Percentiles rank a stretch among this genome's conserved stretches.
These are phyloP conservation scores for Lactarius psammicola DNA, from an alignment of 768 basidiomycete genomes.

Conservation along the genomic window DNA sequence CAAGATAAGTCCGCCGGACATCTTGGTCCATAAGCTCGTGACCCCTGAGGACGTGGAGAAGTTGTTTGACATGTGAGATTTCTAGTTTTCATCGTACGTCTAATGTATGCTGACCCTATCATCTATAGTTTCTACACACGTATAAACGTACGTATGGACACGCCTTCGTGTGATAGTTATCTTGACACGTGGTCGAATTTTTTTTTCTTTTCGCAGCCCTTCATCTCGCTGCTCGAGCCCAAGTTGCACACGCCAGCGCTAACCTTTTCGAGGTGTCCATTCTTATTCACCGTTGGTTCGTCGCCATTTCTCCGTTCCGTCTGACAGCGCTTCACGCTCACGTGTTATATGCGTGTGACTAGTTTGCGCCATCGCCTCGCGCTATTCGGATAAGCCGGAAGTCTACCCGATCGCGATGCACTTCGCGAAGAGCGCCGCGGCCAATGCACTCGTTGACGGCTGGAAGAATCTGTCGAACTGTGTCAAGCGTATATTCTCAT, in stretches of 20 bases:
- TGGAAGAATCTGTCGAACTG: conserved; percentile 81
- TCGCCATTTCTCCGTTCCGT: conserved; percentile 28
- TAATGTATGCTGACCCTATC: background rate
- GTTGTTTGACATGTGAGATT: conserved; percentile 76
- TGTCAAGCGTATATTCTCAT: conserved; percentile 80
- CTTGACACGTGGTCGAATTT: conserved; percentile 48
- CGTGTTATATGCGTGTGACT: background rate
- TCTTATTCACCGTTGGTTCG: conserved; percentile 88
- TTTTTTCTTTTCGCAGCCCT: conserved; percentile 67
- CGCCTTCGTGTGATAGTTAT: background rate
- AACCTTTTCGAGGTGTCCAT: conserved; percentile 81
- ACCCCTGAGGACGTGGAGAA: conserved; percentile 76
- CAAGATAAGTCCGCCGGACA: conserved; percentile 77
- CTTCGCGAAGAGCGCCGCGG: conserved; percentile 73
- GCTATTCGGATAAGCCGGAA: conserved; percentile 70
- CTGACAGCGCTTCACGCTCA: background rate
- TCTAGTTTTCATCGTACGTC: conserved; percentile 3
- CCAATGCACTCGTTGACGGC: conserved; percentile 71
- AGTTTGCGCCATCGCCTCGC: conserved; percentile 88
- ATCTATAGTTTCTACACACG: conserved; percentile 60
- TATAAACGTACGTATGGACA: conserved; percentile 51
- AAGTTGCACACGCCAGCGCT: conserved; percentile 80
- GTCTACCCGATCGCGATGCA: conserved; percentile 72
- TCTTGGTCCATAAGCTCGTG: conserved; percentile 76
- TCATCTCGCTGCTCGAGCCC: conserved; percentile 76